A percentile compares a stretch with the other conserved stretches of the same genome.
Conservation (phyloP, 208 protist species). For the Wallacemonas sp. region DNA sequence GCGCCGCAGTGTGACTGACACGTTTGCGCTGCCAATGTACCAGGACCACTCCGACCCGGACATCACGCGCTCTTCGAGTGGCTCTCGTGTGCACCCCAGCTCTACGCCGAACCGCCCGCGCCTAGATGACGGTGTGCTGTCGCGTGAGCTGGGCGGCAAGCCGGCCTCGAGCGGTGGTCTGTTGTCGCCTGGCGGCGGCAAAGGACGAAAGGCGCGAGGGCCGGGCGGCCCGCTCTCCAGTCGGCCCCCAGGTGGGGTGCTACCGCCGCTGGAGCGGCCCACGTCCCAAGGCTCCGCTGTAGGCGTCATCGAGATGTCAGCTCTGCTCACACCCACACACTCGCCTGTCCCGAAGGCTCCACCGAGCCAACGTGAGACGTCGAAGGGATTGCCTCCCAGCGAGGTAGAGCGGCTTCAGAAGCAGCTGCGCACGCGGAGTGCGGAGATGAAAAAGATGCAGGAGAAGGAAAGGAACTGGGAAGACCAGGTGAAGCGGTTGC, state of each 20-base stretch:
- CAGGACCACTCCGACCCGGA: neutral
- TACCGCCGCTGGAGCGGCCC: conserved; percentile 29
- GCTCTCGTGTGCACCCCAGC: conserved; percentile 1
- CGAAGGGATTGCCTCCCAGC: conserved; percentile 1
- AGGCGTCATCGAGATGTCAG: conserved; percentile 46
- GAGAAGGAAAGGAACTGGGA: conserved; percentile 85
- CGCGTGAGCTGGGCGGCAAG: conserved; percentile 2
- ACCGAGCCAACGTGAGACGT: neutral
- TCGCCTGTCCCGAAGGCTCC: neutral
- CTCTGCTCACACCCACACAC: conserved; percentile 21
- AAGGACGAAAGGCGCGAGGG: neutral
- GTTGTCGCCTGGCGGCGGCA: conserved; percentile 2
- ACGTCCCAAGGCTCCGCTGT: conserved; percentile 13
- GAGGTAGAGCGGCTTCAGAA: conserved; percentile 40
- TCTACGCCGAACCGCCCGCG: conserved; percentile 13
- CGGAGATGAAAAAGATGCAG: conserved; percentile 56
- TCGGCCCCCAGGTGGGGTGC: conserved; percentile 30
- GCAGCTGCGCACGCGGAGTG: conserved; percentile 40
- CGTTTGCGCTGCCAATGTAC: conserved; percentile 6
- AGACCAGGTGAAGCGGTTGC: conserved; percentile 84
- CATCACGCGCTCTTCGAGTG: neutral
- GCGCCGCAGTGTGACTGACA: conserved; percentile 7
- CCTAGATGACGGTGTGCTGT: conserved; percentile 16
- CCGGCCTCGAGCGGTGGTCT: neutral
- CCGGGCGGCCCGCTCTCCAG: conserved; percentile 6